Conservation (phyloP, 331 rosid species). For the Malus hybrid region DNA sequence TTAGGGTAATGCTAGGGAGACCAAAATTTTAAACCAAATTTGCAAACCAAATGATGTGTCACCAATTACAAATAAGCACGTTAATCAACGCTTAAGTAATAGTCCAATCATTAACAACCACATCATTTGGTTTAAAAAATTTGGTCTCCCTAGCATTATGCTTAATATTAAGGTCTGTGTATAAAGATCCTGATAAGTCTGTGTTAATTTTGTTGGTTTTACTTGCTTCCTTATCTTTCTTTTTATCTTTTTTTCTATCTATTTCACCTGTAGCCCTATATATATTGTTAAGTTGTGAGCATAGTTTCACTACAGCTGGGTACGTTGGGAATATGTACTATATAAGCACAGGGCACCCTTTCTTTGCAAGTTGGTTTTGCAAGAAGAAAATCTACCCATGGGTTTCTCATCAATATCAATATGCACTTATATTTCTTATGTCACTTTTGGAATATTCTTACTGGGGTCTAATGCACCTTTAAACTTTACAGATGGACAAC, state of each 20-base stretch:
- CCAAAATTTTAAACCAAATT: too few species aligned
- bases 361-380: not conserved
- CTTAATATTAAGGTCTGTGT: not conserved
- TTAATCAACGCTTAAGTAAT: too few species aligned
- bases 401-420: not conserved
- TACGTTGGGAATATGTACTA: not conserved
- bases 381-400: not conserved
- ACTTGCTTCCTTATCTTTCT: not conserved
- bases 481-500: conserved; percentile 82
- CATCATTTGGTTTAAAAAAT: too few species aligned
- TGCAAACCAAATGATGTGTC: too few species aligned
- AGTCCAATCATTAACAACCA: too few species aligned
- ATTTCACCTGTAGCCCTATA: not conserved
- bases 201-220: conserved; percentile 11
- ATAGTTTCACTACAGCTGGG: not conserved
- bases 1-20: too few species aligned
- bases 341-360: not conserved
- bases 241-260: not conserved
- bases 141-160: too few species aligned
- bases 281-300: not conserved
- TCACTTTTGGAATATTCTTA: not conserved
- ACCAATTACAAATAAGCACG: too few species aligned
- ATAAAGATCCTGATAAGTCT: not conserved
- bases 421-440: not conserved
- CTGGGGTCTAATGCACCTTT: not conserved